Conservation (phyloP, 352 stramenopile species). For the Globisporangium emineosum region DNA sequence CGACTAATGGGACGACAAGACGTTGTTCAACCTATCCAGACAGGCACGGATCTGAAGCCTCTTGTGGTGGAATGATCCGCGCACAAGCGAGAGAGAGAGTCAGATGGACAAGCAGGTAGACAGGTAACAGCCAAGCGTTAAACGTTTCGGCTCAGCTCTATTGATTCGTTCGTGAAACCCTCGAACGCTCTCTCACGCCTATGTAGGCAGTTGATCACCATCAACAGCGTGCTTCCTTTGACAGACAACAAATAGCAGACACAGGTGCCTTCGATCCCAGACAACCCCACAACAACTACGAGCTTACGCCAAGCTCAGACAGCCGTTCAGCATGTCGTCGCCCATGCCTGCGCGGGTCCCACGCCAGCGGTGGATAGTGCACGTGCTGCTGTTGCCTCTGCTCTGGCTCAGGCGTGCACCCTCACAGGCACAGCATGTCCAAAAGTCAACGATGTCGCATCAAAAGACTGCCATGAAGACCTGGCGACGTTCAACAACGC, state of each 20-base stretch:
- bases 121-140: not conserved
- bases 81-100: not conserved
- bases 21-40: not conserved
- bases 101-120: not conserved
- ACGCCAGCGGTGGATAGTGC: slow-evolving; percentile 2
- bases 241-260: not conserved
- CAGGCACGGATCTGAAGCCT: not conserved
- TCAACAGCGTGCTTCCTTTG: not conserved
- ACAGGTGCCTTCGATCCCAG: not conserved
- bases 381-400: slow-evolving; percentile 12
- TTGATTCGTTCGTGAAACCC: not conserved
- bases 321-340: not conserved
- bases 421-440: slow-evolving; percentile 17
- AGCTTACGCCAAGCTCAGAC: not conserved
- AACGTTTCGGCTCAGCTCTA: not conserved
- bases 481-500: slow-evolving; percentile 13
- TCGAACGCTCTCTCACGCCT: not conserved
- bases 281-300: not conserved
- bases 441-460: slow-evolving; percentile 5
- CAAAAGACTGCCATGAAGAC: slow-evolving; percentile 12
- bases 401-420: slow-evolving; percentile 10
- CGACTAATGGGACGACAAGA: no score
- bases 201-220: not conserved
- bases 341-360: not conserved
- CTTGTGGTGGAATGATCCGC: not conserved